These are phyloP conservation scores for Aureobasidium musti DNA, from an alignment of 2,329 filamentous ascomycete species.

Conservation along the genomic window DNA sequence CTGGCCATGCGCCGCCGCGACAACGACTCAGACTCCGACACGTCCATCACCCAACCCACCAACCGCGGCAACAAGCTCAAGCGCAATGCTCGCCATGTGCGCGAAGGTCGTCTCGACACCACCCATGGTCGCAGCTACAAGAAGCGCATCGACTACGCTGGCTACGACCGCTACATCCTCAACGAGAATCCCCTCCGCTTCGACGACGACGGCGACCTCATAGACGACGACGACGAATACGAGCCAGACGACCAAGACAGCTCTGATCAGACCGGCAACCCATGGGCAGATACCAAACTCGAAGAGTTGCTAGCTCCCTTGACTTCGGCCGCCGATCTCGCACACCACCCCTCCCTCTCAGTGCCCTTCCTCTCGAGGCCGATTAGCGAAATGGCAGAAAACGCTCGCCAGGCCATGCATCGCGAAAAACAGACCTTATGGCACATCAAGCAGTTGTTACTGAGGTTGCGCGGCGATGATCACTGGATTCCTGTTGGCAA, in stretches of 20 bases:
- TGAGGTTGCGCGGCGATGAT: constrained; percentile 72
- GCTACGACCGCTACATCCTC: constrained; percentile 71
- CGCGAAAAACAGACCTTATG: constrained; percentile 73
- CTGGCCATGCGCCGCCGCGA: constrained; percentile 65
- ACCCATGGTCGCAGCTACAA: constrained; percentile 65
- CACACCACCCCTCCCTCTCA: constrained; percentile 72
- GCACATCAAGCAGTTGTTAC: constrained; percentile 72
- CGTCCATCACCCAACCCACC: constrained; percentile 66
- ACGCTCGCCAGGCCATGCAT: constrained; percentile 70
- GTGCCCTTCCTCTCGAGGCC: constrained; percentile 73
- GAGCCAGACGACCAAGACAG: constrained; percentile 55
- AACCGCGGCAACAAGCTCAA: constrained; percentile 81
- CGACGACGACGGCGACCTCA: constrained; percentile 69
- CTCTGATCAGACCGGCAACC: constrained; percentile 66
- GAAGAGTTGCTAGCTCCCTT: constrained; percentile 76
- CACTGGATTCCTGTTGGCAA: constrained; percentile 61
- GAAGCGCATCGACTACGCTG: constrained; percentile 68
- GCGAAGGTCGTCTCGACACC: constrained; percentile 67
- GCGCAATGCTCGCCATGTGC: constrained; percentile 70
- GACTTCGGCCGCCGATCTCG: constrained; percentile 71
- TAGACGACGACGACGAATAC: constrained; percentile 34
- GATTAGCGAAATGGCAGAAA: constrained; percentile 67
- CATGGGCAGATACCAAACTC: constrained; percentile 70
- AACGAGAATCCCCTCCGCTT: constrained; percentile 70
- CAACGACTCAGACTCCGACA: constrained; percentile 76